Evolutionary conservation across 352 stramenopile species (phyloP).

Genomic region (Pythium oligandrum): DNA sequence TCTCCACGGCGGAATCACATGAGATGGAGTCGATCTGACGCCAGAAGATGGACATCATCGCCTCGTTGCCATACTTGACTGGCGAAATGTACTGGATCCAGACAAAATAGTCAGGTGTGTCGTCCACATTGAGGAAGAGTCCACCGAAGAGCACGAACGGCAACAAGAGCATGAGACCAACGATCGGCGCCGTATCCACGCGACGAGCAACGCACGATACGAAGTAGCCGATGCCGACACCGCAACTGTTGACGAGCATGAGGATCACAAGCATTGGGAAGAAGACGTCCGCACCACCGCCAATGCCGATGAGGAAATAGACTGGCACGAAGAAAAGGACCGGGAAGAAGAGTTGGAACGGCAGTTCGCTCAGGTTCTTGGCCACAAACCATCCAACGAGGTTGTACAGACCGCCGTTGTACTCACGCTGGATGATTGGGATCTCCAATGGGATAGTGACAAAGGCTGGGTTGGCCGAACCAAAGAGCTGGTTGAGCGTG

Average conservation of each 20-base stretch:
- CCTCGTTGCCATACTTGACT: slow-evolving; percentile 31
- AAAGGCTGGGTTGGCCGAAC: slow-evolving; percentile 26
- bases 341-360: slow-evolving; percentile 20
- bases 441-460: slow-evolving; percentile 27
- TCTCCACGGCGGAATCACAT: slow-evolving; percentile 8
- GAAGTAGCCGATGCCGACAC: slow-evolving; percentile 25
- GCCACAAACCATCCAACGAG: slow-evolving; percentile 25
- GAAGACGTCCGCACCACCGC: slow-evolving; percentile 18
- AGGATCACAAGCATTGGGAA: slow-evolving; percentile 25
- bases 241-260: slow-evolving; percentile 13
- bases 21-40: slow-evolving; percentile 17
- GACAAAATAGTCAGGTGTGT: slow-evolving; percentile 27
- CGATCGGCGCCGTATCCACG: slow-evolving; percentile 26
- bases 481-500: slow-evolving; percentile 44
- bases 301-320: slow-evolving; percentile 37
- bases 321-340: slow-evolving; percentile 26
- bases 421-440: slow-evolving; percentile 27
- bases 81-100: slow-evolving; percentile 32
- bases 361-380: slow-evolving; percentile 31
- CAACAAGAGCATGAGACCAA: slow-evolving; percentile 32
- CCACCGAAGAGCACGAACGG: slow-evolving; percentile 36
- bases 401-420: slow-evolving; percentile 26
- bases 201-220: slow-evolving; percentile 25
- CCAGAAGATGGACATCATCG: slow-evolving; percentile 30
- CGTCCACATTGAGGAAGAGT: slow-evolving; percentile 28